Base-by-base conservation (phyloP, 1,139 yeast species). In the Taiozyma sp. region DNA sequence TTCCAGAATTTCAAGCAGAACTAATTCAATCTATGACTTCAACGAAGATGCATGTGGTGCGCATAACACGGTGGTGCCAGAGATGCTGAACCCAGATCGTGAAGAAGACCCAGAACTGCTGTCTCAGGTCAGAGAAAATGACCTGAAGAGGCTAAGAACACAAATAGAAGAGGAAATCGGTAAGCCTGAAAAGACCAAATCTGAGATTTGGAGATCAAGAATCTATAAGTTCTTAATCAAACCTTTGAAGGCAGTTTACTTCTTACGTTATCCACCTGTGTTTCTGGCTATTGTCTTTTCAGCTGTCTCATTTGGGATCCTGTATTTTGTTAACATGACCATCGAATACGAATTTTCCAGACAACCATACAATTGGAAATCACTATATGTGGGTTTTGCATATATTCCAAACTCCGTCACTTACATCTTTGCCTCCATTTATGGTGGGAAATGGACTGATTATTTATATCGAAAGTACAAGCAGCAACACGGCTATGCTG, bases 361-460 rank as follows among this genome's bases (percentile, higher is more conserved):
- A 28, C 66, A 70, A 0, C 97, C 97, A 3, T 90, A 90, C 68
- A 78, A 81, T 58, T 89, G 86, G 72, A 71, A 74, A 42, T 68
- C 87, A 1, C 69, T 88, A 49, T 76, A 84, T 52, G 78, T 85
- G 49, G 97, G 97, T 45, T 72, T 90, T 43, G 75, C 87, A 55
- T 90, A 88, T 68, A 81, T 90, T 42, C 96, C 96, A 42, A 88
- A 89, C 66, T 87, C 96, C 0, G 78, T 87, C 19, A 83, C 93
- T 0, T 89, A 89, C 62, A 70, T 89, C 39, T 59, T 84, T 45
- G 93, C 95, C 0, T 84, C 93, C 3, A 68, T 88, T 16, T 70
- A 80, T 53, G 95, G 96, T 32, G 97, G 97, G 1, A 75, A 77
- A 56, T 89, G 93, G 87, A 83, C 83, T 52, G 97, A 90, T 66